Percentiles rank a stretch among this genome's conserved stretches.
These are phyloP conservation scores for Aureobasidium sp. DNA, from an alignment of 2,329 filamentous ascomycete genomes.

Conservation along the genomic window DNA sequence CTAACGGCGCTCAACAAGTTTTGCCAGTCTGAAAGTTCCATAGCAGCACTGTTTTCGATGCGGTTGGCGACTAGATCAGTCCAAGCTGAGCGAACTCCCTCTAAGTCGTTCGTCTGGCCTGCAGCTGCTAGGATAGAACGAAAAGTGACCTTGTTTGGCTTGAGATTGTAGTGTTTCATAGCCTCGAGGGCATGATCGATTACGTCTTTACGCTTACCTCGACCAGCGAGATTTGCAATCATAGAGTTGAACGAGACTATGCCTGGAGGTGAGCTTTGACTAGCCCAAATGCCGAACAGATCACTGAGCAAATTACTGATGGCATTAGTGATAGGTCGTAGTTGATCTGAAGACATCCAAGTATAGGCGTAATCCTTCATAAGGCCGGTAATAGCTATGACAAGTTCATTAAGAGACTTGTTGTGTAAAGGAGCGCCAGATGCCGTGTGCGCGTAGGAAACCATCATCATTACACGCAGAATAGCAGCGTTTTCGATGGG, in stretches of 20 bases:
- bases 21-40: slow-evolving; percentile 17
- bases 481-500: slow-evolving; percentile 14
- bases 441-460: slow-evolving; percentile 33
- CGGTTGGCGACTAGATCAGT: slow-evolving; percentile 19
- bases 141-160: slow-evolving; percentile 25
- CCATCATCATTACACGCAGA: slow-evolving; percentile 32
- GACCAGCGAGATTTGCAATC: slow-evolving; percentile 27
- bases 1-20: slow-evolving; percentile 21
- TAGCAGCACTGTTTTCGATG: slow-evolving; percentile 11
- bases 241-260: slow-evolving; percentile 28
- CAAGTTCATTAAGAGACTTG: slow-evolving; percentile 30
- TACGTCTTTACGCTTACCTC: slow-evolving; percentile 21
- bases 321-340: slow-evolving; percentile 16
- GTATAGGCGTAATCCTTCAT: slow-evolving; percentile 18
- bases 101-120: slow-evolving; percentile 21
- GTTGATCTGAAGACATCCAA: slow-evolving; percentile 14
- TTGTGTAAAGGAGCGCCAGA: slow-evolving; percentile 27
- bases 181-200: slow-evolving; percentile 23
- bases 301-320: slow-evolving; percentile 21
- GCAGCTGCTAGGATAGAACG: slow-evolving; percentile 27
- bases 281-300: slow-evolving; percentile 22
- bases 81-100: slow-evolving; percentile 24
- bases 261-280: slow-evolving; percentile 20
- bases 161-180: slow-evolving; percentile 19
- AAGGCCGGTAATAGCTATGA: slow-evolving; percentile 25